Percentiles rank a stretch among this genome's conserved stretches.
These are phyloP conservation scores for Coffea eugenioides DNA, from an alignment of 257 asterid species.

Conservation along the genomic window DNA sequence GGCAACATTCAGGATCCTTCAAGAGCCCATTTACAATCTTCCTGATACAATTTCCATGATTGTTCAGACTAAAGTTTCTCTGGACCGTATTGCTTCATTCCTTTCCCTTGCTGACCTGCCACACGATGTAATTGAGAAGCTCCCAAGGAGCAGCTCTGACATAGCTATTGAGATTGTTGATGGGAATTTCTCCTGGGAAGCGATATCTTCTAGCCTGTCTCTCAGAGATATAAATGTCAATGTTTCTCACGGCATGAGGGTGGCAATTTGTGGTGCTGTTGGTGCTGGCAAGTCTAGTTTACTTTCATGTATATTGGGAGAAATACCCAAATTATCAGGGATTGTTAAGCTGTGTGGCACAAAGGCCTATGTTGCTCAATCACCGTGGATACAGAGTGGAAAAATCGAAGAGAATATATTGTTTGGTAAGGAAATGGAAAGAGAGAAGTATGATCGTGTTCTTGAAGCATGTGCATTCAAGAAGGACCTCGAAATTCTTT, in stretches of 20 bases:
- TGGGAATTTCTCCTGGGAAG: constrained; percentile 78
- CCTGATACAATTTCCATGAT: constrained; percentile 83
- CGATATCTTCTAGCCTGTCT: constrained; percentile 44
- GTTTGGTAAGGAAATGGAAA: constrained; percentile 78
- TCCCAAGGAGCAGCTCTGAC: constrained; percentile 47
- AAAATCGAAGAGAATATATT: constrained; percentile 77
- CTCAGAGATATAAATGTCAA: constrained; percentile 54
- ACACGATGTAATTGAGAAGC: constrained; percentile 53
- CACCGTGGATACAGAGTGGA: constrained; percentile 94
- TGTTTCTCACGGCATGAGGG: constrained; percentile 67
- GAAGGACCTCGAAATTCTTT: constrained; percentile 75
- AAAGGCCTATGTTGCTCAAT: constrained; percentile 82
- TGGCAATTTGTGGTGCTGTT: constrained; percentile 91
- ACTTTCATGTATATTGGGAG: constrained; percentile 72
- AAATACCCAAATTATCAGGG: constrained; percentile 76
- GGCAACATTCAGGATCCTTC: constrained; percentile 88
- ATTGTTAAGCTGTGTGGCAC: constrained; percentile 47
- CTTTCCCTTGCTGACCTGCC: constrained; percentile 79
- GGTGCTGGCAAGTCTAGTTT: constrained; percentile 95
- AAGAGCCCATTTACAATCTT: constrained; percentile 72
- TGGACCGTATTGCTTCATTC: constrained; percentile 76
- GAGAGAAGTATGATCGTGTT: constrained; percentile 53
- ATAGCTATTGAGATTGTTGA: constrained; percentile 55
- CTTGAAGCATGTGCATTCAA: constrained; percentile 73
- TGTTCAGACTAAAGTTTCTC: constrained; percentile 90